Evolutionary conservation across 2,329 filamentous ascomycete species (phyloP), one percentile per base, ranked within the genome.

Genomic region (Tolypocladium endophyticum): DNA sequence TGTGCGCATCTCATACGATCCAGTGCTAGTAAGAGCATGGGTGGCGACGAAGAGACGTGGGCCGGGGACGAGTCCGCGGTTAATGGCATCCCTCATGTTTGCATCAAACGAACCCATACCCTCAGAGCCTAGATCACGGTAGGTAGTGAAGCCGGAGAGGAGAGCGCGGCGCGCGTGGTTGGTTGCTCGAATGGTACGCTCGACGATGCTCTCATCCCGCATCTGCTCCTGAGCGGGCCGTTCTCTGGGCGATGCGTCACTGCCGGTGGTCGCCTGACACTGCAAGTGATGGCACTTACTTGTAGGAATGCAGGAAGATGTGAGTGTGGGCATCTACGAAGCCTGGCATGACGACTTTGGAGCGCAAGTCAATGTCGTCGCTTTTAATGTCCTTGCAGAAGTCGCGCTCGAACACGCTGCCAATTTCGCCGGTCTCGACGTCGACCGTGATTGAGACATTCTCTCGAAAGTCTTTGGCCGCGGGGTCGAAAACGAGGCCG

Each of bases 101-200:
- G 76, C 75, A 66, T 84, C 81, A 35, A 76, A 76, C 43, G 78
- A 76, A 35, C 74, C 71, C 61, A 83, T 73, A 0, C 76, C 75
- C 64, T 84, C 81, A 3, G 79, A 81, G 18, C 81, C 80, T 0
- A 84, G 73, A 66, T 84, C 81, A 52, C 81, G 74, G 67, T 83
- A 83, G 2, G 81, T 84, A 0, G 81, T 86, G 71, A 81, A 85
- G 8, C 83, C 83, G 0, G 82, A 80, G 25, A 80, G 69, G 12
- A 86, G 72, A 1, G 80, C 82, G 0, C 75, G 73, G 53, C 78
- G 78, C 61, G 76, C 76, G 62, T 83, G 78, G 61, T 83, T 81
- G 9, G 78, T 77, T 0, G 79, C 78, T 23, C 83, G 78, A 55
- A 86, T 76, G 30, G 79, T 74, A 28, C 82, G 74, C 65, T 86